These are phyloP conservation scores for Symbiodinium pilosum DNA, from an alignment of 73 alveolate genomes.

Conservation along the genomic window DNA sequence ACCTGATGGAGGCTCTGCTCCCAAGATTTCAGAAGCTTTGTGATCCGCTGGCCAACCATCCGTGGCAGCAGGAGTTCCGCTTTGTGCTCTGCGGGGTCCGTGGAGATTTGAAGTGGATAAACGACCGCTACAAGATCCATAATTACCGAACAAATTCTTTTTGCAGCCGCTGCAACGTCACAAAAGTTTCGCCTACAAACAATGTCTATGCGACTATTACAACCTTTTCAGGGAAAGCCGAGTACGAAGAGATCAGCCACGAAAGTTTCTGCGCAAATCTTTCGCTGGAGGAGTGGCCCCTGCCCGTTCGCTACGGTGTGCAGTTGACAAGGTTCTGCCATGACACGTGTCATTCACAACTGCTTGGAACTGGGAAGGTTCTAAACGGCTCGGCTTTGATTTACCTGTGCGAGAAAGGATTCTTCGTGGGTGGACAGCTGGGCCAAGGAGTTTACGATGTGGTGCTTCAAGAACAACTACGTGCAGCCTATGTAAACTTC, in stretches of 20 bases:
- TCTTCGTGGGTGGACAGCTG: neutral
- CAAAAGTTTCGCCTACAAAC: neutral
- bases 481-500: neutral
- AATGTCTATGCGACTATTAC: neutral
- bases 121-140: neutral
- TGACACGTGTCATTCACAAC: neutral
- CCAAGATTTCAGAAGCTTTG: neutral
- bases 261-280: too few relatives aligned
- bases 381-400: conserved; percentile 11
- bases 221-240: neutral
- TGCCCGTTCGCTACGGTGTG: neutral
- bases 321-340: neutral
- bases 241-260: neutral
- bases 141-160: neutral
- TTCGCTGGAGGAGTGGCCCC: neutral
- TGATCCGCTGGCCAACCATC: neutral
- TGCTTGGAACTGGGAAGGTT: conserved; percentile 1
- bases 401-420: neutral
- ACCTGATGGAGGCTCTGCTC: too few relatives aligned
- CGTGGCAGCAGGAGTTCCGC: neutral
- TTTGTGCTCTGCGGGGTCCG: neutral
- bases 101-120: neutral
- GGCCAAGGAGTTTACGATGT: neutral
- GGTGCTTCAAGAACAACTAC: neutral
- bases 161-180: too few relatives aligned